Conservation (phyloP, 345 rosid species). For the Eucalyptus tenuipes region DNA sequence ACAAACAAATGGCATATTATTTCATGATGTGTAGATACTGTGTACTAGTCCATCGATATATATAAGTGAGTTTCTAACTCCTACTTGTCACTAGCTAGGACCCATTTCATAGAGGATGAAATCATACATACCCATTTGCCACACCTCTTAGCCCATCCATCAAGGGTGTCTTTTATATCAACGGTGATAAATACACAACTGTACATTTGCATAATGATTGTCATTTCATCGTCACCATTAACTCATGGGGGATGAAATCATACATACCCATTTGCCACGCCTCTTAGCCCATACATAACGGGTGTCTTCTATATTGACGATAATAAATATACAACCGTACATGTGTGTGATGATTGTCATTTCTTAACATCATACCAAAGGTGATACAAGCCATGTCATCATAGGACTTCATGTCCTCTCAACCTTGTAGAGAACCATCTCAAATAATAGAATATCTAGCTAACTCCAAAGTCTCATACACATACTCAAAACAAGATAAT, state of each 20-base stretch:
- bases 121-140: not conserved
- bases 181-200: too few species aligned
- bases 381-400: not conserved
- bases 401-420: not conserved
- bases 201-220: not conserved
- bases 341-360: fast-evolving
- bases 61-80: not conserved
- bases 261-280: too few species aligned
- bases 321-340: too few species aligned
- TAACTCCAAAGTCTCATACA: not conserved
- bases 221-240: too few species aligned
- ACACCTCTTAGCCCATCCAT: not conserved
- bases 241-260: too few species aligned
- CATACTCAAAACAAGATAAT: not conserved
- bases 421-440: not conserved
- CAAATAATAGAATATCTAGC: not conserved
- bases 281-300: fast-evolving
- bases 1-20: too few species aligned
- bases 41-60: too few species aligned
- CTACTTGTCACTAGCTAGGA: not conserved
- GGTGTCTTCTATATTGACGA: too few species aligned
- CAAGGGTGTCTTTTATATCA: not conserved
- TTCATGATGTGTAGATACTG: too few species aligned
- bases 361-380: not conserved
- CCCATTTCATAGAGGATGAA: not conserved